Conservation (phyloP, 2,329 filamentous ascomycete genomes). For the Microascus cirrosus region DNA sequence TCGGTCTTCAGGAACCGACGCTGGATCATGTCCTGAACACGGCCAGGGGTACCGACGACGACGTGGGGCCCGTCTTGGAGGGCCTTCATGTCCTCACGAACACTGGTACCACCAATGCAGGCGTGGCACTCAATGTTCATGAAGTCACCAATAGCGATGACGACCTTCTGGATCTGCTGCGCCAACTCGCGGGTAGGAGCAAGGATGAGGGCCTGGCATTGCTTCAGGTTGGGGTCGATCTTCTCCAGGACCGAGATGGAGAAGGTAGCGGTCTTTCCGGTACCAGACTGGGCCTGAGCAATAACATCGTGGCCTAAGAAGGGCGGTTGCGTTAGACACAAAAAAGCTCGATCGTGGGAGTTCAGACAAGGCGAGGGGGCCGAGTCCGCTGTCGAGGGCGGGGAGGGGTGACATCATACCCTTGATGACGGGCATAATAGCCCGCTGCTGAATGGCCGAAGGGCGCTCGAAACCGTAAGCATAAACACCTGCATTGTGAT, state of each 20-base stretch:
- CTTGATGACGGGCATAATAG: conserved; percentile 99
- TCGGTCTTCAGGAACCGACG: conserved; percentile 95
- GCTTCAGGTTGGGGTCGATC: conserved; percentile 89
- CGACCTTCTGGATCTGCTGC: conserved; percentile 99
- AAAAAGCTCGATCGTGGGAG: neutral
- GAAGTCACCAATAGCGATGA: conserved; percentile 97
- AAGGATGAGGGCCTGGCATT: conserved; percentile 95
- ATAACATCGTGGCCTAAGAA: conserved; percentile 86
- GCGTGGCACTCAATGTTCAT: conserved; percentile 99
- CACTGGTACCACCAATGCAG: conserved; percentile 96
- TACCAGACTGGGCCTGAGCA: conserved; percentile 98
- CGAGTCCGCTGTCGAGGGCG: neutral
- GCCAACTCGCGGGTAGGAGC: conserved; percentile 97
- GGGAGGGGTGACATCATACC: conserved; percentile 44
- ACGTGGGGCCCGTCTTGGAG: conserved; percentile 94
- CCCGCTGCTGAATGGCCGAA: conserved; percentile 98
- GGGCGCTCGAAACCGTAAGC: conserved; percentile 99
- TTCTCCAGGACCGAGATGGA: conserved; percentile 98
- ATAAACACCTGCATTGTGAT: conserved; percentile 62
- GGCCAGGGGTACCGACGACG: conserved; percentile 93
- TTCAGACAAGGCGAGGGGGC: neutral
- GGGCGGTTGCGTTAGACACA: neutral
- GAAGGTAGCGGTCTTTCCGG: conserved; percentile 99
- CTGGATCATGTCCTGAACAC: conserved; percentile 99
- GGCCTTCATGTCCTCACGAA: conserved; percentile 97